Evolutionary conservation across 2,329 filamentous ascomycete genomes (phyloP).

Genomic region (Salinomyces thailandicus): DNA sequence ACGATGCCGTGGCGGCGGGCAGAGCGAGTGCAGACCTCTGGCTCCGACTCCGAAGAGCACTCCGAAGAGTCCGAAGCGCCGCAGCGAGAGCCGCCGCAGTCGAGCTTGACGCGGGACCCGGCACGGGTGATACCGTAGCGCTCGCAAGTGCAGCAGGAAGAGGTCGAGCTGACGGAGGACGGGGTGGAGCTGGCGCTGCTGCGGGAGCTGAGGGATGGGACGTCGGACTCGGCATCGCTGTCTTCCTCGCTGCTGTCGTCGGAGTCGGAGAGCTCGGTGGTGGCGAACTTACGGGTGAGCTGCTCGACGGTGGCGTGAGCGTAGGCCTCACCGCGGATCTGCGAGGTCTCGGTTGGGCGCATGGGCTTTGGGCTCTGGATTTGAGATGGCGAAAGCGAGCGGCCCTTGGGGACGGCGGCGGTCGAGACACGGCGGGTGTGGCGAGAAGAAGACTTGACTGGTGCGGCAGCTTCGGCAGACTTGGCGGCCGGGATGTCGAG

Average conservation of each 20-base stretch:
- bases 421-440: conserved; percentile 41
- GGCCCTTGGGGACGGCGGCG: conserved; percentile 72
- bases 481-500: conserved; percentile 67
- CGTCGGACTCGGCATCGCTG: conserved; percentile 29
- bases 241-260: conserved; percentile 31
- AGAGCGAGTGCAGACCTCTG: conserved; percentile 29
- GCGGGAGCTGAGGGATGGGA: conserved; percentile 56
- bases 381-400: conserved; percentile 75
- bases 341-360: conserved; percentile 75
- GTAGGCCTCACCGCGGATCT: conserved; percentile 77
- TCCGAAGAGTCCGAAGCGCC: conserved; percentile 61
- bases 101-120: conserved; percentile 83
- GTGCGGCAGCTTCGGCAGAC: conserved; percentile 33
- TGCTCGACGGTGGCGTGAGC: conserved; percentile 65
- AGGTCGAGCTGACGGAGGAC: conserved; percentile 42
- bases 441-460: conserved; percentile 29
- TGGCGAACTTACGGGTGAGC: conserved; percentile 53
- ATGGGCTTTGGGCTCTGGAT: conserved; percentile 86
- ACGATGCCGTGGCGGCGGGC: conserved; percentile 39
- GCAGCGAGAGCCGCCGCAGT: conserved; percentile 84
- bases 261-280: conserved; percentile 40
- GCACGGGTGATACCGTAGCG: conserved; percentile 92
- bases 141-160: conserved; percentile 72
- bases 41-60: conserved; percentile 59
- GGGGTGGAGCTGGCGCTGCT: conserved; percentile 52